Evolutionary conservation across 306 rosid genomes (phyloP).

Genomic region (Lathyrus aphaca): DNA sequence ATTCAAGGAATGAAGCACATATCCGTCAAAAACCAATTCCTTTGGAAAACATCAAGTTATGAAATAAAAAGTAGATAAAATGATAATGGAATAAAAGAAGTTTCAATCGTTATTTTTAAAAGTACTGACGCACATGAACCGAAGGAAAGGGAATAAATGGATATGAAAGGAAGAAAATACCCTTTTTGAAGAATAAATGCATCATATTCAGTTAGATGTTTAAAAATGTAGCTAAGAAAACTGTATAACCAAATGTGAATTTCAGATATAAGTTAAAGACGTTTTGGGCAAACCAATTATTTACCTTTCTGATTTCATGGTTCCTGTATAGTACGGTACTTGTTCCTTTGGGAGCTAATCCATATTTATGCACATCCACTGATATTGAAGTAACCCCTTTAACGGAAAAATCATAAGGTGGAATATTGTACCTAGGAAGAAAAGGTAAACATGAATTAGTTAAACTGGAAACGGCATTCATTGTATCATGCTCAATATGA

Average conservation of each 20-base stretch:
- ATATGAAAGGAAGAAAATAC: slow-evolving; percentile 5
- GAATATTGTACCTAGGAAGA: slow-evolving; percentile 71
- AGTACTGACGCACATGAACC: slow-evolving; percentile 22
- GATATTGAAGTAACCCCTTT: slow-evolving; percentile 95
- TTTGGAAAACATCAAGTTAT: background rate
- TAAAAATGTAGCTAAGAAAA: slow-evolving; percentile 18
- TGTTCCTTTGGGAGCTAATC: slow-evolving; percentile 98
- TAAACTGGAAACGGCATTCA: slow-evolving; percentile 10
- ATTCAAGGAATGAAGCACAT: slow-evolving; percentile 21
- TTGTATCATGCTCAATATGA: too few relatives aligned
- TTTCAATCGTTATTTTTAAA: slow-evolving; percentile 9
- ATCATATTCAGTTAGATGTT: slow-evolving; percentile 28
- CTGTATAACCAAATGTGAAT: background rate
- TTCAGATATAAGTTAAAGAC: slow-evolving; percentile 8
- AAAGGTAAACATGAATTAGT: slow-evolving; percentile 27
- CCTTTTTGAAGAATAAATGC: background rate
- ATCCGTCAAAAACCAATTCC: background rate
- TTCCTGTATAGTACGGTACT: slow-evolving; percentile 80
- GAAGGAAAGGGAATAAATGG: background rate
- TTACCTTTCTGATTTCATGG: slow-evolving; percentile 94
- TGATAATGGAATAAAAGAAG: background rate
- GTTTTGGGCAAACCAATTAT: slow-evolving; percentile 31
- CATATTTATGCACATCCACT: slow-evolving; percentile 94
- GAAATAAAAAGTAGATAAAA: slow-evolving; percentile 18
- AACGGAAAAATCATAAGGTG: slow-evolving; percentile 88